These are phyloP conservation scores for Acer yangbiense DNA, from an alignment of 345 rosid species.

Conservation along the genomic window DNA sequence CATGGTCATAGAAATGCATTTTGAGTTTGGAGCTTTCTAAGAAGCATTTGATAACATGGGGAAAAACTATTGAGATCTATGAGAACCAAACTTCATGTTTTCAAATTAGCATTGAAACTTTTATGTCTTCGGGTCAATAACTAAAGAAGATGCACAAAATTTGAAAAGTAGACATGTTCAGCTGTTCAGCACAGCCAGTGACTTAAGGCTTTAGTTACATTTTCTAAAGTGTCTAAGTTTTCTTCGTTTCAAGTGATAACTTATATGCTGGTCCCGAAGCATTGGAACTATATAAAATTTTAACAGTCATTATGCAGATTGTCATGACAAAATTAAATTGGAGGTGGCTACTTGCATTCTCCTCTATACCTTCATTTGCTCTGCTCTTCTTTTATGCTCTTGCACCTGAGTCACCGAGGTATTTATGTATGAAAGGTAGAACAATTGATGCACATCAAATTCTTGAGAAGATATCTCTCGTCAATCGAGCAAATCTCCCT, in stretches of 20 bases:
- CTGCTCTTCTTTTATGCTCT: slow-evolving; percentile 42
- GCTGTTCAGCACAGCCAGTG: neutral
- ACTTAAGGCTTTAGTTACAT: neutral
- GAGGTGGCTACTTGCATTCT: slow-evolving; percentile 67
- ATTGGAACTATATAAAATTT: slow-evolving; percentile 3
- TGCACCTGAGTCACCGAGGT: slow-evolving; percentile 64
- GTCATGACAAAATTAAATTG: slow-evolving; percentile 56
- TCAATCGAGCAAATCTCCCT: slow-evolving; percentile 46
- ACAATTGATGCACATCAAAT: slow-evolving; percentile 42
- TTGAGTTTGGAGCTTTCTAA: neutral
- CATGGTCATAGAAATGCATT: too few species aligned
- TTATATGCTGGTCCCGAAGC: neutral
- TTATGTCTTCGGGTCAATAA: neutral
- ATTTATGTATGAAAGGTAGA: slow-evolving; percentile 48
- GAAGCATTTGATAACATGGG: neutral
- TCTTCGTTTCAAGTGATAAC: neutral
- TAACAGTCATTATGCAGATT: slow-evolving; percentile 17
- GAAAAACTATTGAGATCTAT: neutral
- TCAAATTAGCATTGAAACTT: too few species aligned
- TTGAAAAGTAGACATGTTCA: neutral
- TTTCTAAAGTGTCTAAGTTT: neutral
- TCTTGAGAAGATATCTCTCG: slow-evolving; percentile 44
- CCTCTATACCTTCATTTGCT: slow-evolving; percentile 51
- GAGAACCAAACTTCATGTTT: neutral
- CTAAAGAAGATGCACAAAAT: neutral